These are phyloP conservation scores for Hypoxylon lienhwacheense DNA, from an alignment of 495 filamentous ascomycete genomes.

Conservation along the genomic window DNA sequence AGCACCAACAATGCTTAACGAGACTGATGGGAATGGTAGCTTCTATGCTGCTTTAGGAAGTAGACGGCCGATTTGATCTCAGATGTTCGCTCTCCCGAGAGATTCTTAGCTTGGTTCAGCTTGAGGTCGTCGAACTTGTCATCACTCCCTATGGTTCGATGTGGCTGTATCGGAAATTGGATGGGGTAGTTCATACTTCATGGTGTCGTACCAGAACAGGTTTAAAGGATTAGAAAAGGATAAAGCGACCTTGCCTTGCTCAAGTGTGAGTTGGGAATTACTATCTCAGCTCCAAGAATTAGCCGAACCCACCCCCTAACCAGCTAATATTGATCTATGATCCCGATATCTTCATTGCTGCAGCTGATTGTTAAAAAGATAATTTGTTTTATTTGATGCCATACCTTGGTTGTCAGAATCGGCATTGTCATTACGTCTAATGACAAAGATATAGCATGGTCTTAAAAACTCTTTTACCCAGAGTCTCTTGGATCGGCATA, in stretches of 20 bases:
- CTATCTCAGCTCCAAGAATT: too few relatives aligned
- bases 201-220: background rate
- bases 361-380: background rate
- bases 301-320: background rate
- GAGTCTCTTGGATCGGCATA: conserved; percentile 4
- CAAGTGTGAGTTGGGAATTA: too few relatives aligned
- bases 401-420: conserved; percentile 9
- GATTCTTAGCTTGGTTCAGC: conserved; percentile 7
- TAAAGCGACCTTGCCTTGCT: too few relatives aligned
- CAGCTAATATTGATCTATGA: background rate
- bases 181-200: conserved; percentile 19
- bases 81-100: background rate
- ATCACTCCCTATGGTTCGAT: background rate
- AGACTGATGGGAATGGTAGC: too few relatives aligned
- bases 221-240: background rate
- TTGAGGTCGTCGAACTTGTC: background rate
- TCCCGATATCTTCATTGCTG: too few relatives aligned
- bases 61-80: background rate
- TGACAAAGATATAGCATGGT: too few relatives aligned
- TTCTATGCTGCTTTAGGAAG: too few relatives aligned
- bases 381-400: background rate
- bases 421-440: too few relatives aligned
- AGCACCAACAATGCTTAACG: too few relatives aligned
- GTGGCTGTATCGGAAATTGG: conserved; percentile 24
- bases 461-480: background rate